phyloP scores from a whole-genome alignment of 495 filamentous ascomycete genomes.

The Peziza echinospora region DNA sequence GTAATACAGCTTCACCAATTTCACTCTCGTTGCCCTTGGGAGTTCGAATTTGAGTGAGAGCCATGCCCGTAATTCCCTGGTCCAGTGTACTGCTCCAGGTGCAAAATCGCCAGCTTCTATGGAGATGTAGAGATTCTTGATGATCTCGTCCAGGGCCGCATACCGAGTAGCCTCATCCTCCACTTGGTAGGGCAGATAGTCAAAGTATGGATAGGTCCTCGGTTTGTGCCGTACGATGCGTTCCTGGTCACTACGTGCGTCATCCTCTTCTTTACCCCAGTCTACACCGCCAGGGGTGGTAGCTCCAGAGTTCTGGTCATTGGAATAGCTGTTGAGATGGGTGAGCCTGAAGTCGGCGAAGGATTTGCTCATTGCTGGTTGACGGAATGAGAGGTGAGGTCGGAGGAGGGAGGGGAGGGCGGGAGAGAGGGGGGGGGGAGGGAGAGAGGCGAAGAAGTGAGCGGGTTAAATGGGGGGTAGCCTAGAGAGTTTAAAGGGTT shows the following conservation, averaged over 20 bases:
- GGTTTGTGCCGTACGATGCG: conserved; percentile 52
- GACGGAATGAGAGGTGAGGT: neutral
- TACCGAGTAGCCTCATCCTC: conserved; percentile 57
- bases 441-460: too few relatives aligned
- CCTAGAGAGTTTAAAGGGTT: too few relatives aligned
- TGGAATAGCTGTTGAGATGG: conserved; percentile 16
- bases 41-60: conserved; percentile 91
- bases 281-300: conserved; percentile 35
- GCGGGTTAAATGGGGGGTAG: too few relatives aligned
- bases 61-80: conserved; percentile 87
- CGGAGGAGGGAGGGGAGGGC: neutral
- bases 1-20: conserved; percentile 78
- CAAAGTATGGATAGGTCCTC: conserved; percentile 78
- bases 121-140: conserved; percentile 79
- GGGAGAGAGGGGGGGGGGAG: neutral
- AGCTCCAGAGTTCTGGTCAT: conserved; percentile 18
- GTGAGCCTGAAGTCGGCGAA: conserved; percentile 14
- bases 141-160: conserved; percentile 54
- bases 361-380: neutral
- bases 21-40: conserved; percentile 55
- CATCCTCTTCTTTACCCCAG: conserved; percentile 29
- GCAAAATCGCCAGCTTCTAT: conserved; percentile 83
- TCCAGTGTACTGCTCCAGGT: conserved; percentile 90
- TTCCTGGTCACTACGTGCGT: conserved; percentile 19
- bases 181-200: conserved; percentile 64